A percentile compares a stretch with the other conserved stretches of the same genome.
Conservation (phyloP, 2,329 filamentous ascomycete genomes). For the Coniochaeta sp. region DNA sequence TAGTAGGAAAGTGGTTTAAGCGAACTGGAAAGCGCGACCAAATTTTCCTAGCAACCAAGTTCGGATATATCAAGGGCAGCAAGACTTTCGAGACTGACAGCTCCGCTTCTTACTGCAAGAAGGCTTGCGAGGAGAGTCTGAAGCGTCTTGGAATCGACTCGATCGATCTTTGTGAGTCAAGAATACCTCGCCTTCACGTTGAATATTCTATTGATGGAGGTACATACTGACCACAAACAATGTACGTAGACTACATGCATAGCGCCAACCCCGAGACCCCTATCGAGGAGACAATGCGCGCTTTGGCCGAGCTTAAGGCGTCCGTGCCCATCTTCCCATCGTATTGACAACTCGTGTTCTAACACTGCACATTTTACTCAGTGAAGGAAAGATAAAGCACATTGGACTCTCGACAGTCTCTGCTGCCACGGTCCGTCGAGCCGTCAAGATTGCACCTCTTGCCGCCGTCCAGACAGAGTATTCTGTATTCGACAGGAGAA, state of each 20-base stretch:
- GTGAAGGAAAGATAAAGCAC: constrained; percentile 45
- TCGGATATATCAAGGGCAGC: constrained; percentile 14
- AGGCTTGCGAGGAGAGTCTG: constrained; percentile 29
- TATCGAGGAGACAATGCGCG: constrained; percentile 38
- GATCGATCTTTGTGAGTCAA: constrained; percentile 32
- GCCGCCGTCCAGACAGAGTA: constrained; percentile 47
- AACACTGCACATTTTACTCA: constrained; percentile 9
- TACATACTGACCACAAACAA: neutral
- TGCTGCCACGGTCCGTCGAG: constrained; percentile 40
- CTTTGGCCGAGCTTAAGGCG: constrained; percentile 32
- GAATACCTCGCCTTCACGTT: neutral
- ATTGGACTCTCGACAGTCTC: constrained; percentile 43
- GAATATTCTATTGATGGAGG: neutral
- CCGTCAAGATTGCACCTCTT: constrained; percentile 39
- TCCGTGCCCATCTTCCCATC: constrained; percentile 7
- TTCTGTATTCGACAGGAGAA: constrained; percentile 38
- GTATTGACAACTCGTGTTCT: constrained; percentile 1
- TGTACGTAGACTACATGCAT: constrained; percentile 28
- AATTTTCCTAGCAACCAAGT: constrained; percentile 38
- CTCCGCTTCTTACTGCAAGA: constrained; percentile 23
- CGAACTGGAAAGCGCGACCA: constrained; percentile 30
- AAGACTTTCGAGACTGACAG: neutral
- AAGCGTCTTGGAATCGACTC: constrained; percentile 28
- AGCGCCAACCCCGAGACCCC: constrained; percentile 31
- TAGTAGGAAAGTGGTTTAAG: constrained; percentile 36